Evolutionary conservation across 768 basidiomycete species (phyloP).

Genomic region (Lactarius indigo): DNA sequence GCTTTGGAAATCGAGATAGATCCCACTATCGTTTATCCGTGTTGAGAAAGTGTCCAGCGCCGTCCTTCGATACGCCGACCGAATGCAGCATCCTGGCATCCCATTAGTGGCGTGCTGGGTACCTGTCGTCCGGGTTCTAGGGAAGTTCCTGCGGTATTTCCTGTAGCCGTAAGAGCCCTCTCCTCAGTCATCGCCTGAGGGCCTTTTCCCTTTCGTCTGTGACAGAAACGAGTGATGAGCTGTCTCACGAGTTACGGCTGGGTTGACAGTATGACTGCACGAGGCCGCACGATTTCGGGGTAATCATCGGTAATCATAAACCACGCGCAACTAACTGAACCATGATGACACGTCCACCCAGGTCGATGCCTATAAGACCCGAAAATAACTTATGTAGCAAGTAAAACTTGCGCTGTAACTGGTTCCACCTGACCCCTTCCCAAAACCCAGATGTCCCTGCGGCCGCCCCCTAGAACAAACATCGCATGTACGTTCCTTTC

Average conservation of each 20-base stretch:
- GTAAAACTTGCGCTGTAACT: background rate
- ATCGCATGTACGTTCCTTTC: background rate
- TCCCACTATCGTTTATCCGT: background rate
- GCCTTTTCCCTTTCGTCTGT: background rate
- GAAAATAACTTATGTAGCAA: background rate
- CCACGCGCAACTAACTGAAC: background rate
- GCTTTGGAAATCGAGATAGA: background rate
- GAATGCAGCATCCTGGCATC: background rate
- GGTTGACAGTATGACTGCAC: background rate
- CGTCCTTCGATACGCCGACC: background rate
- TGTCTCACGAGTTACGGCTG: background rate
- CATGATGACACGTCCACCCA: background rate
- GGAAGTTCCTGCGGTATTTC: background rate
- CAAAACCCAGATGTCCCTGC: conserved; percentile 4
- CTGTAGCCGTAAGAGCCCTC: background rate
- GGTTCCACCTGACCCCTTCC: background rate
- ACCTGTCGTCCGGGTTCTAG: background rate
- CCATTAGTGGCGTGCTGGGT: background rate
- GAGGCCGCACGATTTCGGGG: background rate
- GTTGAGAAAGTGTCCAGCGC: background rate
- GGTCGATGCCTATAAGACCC: conserved; percentile 3
- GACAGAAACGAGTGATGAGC: background rate
- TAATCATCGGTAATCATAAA: background rate
- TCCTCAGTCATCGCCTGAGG: background rate
- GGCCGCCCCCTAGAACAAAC: conserved; percentile 4